A percentile compares a stretch with the other conserved stretches of the same genome.
phyloP scores from a whole-genome alignment of 768 basidiomycete species.

The Lentinula edodes region DNA sequence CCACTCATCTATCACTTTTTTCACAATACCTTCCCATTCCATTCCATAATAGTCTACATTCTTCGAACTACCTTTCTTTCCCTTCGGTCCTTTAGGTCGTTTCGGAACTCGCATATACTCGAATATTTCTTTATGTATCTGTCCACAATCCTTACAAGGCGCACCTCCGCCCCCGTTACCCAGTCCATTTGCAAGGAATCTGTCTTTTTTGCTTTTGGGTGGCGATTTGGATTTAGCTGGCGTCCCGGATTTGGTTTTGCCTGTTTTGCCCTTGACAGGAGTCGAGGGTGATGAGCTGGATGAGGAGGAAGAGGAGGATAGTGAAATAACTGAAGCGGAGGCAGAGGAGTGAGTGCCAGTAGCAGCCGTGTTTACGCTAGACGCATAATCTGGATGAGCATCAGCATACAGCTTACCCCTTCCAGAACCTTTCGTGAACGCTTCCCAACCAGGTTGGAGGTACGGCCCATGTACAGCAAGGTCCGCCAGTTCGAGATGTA shows the following conservation, averaged over 20 bases:
- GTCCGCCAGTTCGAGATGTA: constrained; percentile 79
- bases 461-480: constrained; percentile 54
- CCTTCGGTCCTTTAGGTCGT: constrained; percentile 25
- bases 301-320: neutral
- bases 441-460: constrained; percentile 45
- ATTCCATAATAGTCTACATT: constrained; percentile 39
- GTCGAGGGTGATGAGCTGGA: neutral
- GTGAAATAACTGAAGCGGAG: neutral
- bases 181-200: constrained; percentile 12
- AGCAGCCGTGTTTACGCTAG: neutral
- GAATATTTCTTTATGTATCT: constrained; percentile 75
- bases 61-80: neutral
- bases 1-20: constrained; percentile 76
- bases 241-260: neutral
- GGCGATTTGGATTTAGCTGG: constrained; percentile 1
- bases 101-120: constrained; percentile 51
- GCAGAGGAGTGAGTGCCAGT: neutral
- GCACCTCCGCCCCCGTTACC: constrained; percentile 14
- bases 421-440: constrained; percentile 20
- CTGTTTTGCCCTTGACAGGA: neutral
- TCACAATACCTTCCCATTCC: constrained; percentile 74
- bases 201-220: neutral
- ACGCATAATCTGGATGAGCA: constrained; percentile 8
- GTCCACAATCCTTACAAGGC: constrained; percentile 38
- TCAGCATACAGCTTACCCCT: constrained; percentile 10